phyloP scores from a whole-genome alignment of 257 asterid genomes.

The Nicotiana obtusifolia region DNA sequence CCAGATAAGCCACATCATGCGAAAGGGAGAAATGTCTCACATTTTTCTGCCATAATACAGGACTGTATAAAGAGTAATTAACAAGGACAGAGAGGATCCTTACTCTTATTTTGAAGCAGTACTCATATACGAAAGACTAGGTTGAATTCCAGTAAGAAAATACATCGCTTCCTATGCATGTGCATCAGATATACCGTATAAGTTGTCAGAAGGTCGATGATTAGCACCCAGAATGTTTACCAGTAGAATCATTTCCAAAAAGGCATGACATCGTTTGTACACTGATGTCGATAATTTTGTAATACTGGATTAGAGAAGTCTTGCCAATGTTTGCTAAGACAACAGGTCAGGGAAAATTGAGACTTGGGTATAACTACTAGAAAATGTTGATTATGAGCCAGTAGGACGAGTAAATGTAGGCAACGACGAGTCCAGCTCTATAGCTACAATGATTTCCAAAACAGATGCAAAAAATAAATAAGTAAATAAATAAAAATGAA shows the following conservation, averaged over 20 bases:
- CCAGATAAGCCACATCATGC: not conserved
- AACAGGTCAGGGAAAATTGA: not conserved
- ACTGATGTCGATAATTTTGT: too few relatives aligned
- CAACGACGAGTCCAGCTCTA: not conserved
- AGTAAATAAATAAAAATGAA: too few relatives aligned
- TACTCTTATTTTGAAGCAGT: not conserved
- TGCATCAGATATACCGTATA: not conserved
- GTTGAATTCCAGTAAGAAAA: not conserved
- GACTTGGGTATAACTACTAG: not conserved
- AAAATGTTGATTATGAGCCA: not conserved
- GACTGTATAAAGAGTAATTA: constrained; percentile 5
- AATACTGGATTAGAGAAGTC: not conserved
- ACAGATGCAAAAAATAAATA: too few relatives aligned
- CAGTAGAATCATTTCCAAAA: not conserved
- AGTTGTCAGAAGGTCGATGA: not conserved
- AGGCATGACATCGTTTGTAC: not conserved
- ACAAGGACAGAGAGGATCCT: not conserved
- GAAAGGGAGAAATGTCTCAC: not conserved
- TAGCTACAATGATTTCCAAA: not conserved
- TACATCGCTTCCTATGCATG: not conserved
- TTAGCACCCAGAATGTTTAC: not conserved
- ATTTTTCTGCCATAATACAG: not conserved
- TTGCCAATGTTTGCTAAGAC: not conserved
- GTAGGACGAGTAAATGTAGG: not conserved
- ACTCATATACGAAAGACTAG: not conserved